These are phyloP conservation scores for Pythium periplocum DNA, from an alignment of 352 stramenopile species.

Conservation along the genomic window DNA sequence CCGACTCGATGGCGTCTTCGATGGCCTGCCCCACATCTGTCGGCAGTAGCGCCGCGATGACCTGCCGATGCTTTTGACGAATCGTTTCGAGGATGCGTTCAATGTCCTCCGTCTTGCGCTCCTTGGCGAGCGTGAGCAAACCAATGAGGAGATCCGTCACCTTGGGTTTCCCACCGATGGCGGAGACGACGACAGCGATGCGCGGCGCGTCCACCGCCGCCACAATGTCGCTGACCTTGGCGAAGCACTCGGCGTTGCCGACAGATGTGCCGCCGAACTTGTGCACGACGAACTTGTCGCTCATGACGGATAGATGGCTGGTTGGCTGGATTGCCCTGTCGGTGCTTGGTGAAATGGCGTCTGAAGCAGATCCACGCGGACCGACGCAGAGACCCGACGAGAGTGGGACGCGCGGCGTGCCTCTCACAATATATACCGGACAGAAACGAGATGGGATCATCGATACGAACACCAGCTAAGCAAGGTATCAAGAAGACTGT, in stretches of 20 bases:
- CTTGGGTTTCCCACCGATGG: constrained; percentile 96
- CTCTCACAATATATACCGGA: no score
- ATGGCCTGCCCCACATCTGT: constrained; percentile 44
- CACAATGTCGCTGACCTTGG: constrained; percentile 71
- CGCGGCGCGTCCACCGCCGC: constrained; percentile 33
- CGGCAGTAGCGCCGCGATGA: constrained; percentile 60
- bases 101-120: constrained; percentile 65
- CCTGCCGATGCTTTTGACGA: constrained; percentile 70
- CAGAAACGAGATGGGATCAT: no score
- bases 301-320: constrained; percentile 9
- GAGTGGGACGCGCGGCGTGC: no score
- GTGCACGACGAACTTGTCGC: constrained; percentile 89
- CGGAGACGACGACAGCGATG: constrained; percentile 89
- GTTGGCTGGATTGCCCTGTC: background rate
- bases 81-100: constrained; percentile 68
- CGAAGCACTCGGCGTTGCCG: constrained; percentile 90
- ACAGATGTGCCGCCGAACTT: constrained; percentile 98
- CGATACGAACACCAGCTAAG: no score
- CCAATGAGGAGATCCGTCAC: constrained; percentile 94
- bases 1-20: constrained; percentile 47
- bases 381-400: no score
- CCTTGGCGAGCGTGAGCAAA: constrained; percentile 84
- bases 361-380: no score
- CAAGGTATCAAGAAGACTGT: no score
- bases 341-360: background rate